These are phyloP conservation scores for Paxillus involutus DNA, from an alignment of 768 basidiomycete species.

Conservation along the genomic window DNA sequence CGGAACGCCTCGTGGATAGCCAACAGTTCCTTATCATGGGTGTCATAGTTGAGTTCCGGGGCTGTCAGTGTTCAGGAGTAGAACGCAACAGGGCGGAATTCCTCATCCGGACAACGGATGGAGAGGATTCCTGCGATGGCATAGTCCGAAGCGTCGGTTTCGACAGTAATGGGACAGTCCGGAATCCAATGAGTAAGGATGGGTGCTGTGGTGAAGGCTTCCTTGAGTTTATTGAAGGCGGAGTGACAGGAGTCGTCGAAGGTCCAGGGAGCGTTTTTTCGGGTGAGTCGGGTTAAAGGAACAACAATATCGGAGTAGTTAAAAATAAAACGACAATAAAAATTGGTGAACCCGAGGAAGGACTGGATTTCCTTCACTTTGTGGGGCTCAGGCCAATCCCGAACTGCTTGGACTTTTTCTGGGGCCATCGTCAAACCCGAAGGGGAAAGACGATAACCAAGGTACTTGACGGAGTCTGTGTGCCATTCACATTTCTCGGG, in stretches of 20 bases:
- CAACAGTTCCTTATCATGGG: too few relatives aligned
- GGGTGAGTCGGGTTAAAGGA: conserved; percentile 27
- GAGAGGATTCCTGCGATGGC: too few relatives aligned
- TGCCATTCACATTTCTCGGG: too few relatives aligned
- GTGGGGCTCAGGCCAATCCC: conserved; percentile 28
- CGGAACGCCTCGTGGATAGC: too few relatives aligned
- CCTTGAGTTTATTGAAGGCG: too few relatives aligned
- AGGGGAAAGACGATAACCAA: too few relatives aligned
- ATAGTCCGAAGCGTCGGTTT: too few relatives aligned
- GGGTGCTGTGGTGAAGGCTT: neutral
- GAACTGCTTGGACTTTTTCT: conserved; percentile 29
- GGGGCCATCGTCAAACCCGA: too few relatives aligned
- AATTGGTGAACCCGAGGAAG: conserved; percentile 34
- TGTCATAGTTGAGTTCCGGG: neutral
- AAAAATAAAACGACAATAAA: conserved; percentile 33
- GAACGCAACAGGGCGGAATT: too few relatives aligned
- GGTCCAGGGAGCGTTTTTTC: conserved; percentile 18
- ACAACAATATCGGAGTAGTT: conserved; percentile 33
- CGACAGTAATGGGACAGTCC: too few relatives aligned
- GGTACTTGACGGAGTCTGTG: too few relatives aligned
- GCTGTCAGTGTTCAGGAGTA: neutral
- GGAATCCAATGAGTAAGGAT: neutral
- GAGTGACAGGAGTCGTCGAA: conserved; percentile 8
- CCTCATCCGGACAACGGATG: too few relatives aligned
- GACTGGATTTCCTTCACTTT: conserved; percentile 31